Evolutionary conservation across 2,329 filamentous ascomycete genomes (phyloP), one percentile per base, ranked within the genome.

Genomic region (Periconia sp.): DNA sequence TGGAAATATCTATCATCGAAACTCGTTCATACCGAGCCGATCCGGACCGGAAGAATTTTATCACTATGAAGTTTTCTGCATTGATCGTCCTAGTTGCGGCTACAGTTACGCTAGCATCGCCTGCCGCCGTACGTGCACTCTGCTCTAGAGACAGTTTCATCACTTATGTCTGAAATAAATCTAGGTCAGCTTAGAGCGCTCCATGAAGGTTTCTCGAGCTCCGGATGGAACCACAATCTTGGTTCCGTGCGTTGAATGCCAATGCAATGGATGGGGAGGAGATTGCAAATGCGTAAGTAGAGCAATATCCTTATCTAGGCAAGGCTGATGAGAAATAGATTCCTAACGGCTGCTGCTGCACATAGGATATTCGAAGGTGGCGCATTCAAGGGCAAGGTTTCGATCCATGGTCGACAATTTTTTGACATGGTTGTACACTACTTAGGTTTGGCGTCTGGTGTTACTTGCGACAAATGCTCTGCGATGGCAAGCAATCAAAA

Each of bases 291-390:
- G 63, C 37, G 63, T 65, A 36, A 49, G 57, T 61, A 24, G 15
- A 18, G 3, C 15, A 3, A 4, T 3, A 17, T 19, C 15, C 6
- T 28, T n/a, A 8, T 16, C 8, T 13, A 18, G 3, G 5, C 12
- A 7, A 21, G 22, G 29, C 41, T 55, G 33, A 56, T 30, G 25
- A 12, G 13, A 21, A 11, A 8, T 9, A 65, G 63, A 46, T 66
- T 10, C 56, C 58, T 0, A 60, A 65, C 19, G 61, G 63, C 9
- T 66, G 63, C 47, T 66, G 63, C 45, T 64, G 61, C 51, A 43
- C 36, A 31, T 43, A n/a, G n/a, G n/a, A n/a, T n/a, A n/a, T n/a
- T n/a, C n/a, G n/a, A n/a, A n/a, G n/a, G n/a, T n/a, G n/a, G n/a
- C n/a, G n/a, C n/a, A n/a, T n/a, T n/a, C n/a, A n/a, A n/a, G n/a